Percentiles rank a stretch among this genome's conserved stretches.
Conservation (phyloP, 768 basidiomycete genomes). For the Erythrobasidium yunnanense region DNA sequence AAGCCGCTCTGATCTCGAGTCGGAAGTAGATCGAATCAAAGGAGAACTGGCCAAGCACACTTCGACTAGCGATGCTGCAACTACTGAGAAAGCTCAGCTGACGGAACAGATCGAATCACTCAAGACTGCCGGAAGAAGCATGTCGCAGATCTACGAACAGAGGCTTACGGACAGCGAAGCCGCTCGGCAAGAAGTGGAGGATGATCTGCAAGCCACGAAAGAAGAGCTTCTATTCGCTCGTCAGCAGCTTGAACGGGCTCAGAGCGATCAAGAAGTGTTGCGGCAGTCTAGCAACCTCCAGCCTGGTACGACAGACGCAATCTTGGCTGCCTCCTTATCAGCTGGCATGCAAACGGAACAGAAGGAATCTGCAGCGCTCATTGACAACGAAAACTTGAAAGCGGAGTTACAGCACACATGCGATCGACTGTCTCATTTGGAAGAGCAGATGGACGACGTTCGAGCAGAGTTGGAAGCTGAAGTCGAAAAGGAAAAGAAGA, state of each 20-base stretch:
- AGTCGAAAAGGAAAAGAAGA: conserved; percentile 36
- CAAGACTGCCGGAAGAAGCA: conserved; percentile 78
- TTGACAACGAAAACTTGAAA: conserved; percentile 83
- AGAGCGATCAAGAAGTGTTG: conserved; percentile 1
- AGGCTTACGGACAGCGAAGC: conserved; percentile 60
- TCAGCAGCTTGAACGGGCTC: neutral
- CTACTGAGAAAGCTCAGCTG: conserved; percentile 56
- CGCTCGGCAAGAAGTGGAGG: conserved; percentile 36
- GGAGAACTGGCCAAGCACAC: conserved; percentile 21
- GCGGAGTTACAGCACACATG: conserved; percentile 85
- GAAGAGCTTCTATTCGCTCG: conserved; percentile 20
- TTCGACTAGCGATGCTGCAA: conserved; percentile 48
- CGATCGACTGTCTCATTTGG: conserved; percentile 59
- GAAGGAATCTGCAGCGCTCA: conserved; percentile 59
- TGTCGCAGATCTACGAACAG: conserved; percentile 89
- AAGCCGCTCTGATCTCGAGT: neutral
- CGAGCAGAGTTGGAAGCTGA: conserved; percentile 59
- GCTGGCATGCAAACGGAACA: conserved; percentile 40
- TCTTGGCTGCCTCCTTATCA: conserved; percentile 28
- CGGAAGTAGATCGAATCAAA: conserved; percentile 36
- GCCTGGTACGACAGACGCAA: neutral
- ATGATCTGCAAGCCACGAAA: conserved; percentile 1
- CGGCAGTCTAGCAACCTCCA: neutral
- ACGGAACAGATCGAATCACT: conserved; percentile 68
- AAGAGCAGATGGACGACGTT: conserved; percentile 72